phyloP scores from a whole-genome alignment of 2,329 filamentous ascomycete genomes.

The Aspergillus felis region DNA sequence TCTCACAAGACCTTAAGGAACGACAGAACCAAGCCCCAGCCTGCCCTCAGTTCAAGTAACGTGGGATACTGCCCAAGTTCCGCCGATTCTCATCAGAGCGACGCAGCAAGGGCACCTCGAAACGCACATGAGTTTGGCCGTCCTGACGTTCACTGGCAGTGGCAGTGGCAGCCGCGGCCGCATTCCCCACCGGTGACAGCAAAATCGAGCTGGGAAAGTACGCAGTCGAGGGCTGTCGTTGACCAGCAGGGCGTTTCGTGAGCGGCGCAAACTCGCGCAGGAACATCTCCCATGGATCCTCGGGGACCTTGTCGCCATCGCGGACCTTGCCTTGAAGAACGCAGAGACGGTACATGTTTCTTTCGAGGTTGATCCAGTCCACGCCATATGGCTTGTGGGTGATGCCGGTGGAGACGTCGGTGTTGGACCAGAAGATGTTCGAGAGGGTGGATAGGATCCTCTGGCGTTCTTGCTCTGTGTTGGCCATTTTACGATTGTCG shows the following conservation, averaged over 20 bases:
- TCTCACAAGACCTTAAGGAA: not conserved
- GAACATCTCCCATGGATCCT: constrained; percentile 9
- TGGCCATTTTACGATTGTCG: constrained; percentile 6
- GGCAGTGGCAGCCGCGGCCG: not conserved
- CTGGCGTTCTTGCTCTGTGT: constrained; percentile 2
- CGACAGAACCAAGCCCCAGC: not conserved
- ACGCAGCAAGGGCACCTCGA: not conserved
- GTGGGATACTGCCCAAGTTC: not conserved
- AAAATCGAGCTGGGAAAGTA: constrained; percentile 1
- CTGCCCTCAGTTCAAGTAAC: not conserved
- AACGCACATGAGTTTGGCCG: not conserved
- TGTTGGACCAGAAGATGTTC: constrained; percentile 1
- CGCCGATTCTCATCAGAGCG: not conserved
- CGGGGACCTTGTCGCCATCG: not conserved
- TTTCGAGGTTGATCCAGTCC: constrained; percentile 3
- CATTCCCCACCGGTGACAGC: not conserved
- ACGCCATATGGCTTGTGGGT: constrained; percentile 5
- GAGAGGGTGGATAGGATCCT: not conserved
- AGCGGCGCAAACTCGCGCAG: constrained; percentile 5
- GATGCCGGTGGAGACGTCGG: constrained; percentile 2
- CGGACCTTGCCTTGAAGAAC: constrained; percentile 3
- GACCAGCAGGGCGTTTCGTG: not conserved
- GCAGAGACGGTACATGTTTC: constrained; percentile 9
- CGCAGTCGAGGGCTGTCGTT: not conserved
- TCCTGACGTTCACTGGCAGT: not conserved